phyloP scores from a whole-genome alignment of 2,329 filamentous ascomycete genomes.

The Pyricularia pennisetigena region DNA sequence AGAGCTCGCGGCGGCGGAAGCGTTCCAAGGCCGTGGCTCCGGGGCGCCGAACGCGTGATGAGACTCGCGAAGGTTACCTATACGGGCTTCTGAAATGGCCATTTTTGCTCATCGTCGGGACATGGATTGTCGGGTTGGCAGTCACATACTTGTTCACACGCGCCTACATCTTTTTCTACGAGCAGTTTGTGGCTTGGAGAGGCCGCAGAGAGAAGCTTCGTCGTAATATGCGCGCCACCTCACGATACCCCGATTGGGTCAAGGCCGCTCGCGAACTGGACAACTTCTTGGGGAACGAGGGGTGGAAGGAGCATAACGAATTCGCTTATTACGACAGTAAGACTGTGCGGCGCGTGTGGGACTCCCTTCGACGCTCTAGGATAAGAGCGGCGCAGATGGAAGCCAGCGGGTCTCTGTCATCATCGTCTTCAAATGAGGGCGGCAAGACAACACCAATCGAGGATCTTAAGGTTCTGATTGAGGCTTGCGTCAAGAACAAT shows the following conservation, averaged over 20 bases:
- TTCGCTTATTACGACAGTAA: constrained; percentile 82
- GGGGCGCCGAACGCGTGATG: constrained; percentile 64
- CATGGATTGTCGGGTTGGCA: constrained; percentile 69
- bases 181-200: constrained; percentile 84
- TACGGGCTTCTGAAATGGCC: constrained; percentile 91
- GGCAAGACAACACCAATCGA: constrained; percentile 44
- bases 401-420: constrained; percentile 10
- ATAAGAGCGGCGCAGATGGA: constrained; percentile 44
- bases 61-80: constrained; percentile 87
- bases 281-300: constrained; percentile 66
- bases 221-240: constrained; percentile 59
- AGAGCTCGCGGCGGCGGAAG: constrained; percentile 19
- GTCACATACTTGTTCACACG: constrained; percentile 71
- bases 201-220: constrained; percentile 66
- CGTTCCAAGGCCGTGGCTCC: constrained; percentile 25
- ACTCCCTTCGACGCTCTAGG: constrained; percentile 61
- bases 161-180: constrained; percentile 85
- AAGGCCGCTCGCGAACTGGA: constrained; percentile 71
- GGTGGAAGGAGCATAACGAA: constrained; percentile 69
- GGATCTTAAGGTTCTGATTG: constrained; percentile 67
- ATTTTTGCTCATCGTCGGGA: constrained; percentile 66
- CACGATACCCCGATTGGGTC: constrained; percentile 77
- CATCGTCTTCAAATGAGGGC: neutral
- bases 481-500: constrained; percentile 95
- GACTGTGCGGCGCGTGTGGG: constrained; percentile 67